These are phyloP conservation scores for Dactylellina drechsleri DNA, from an alignment of 2,329 filamentous ascomycete genomes.

Conservation along the genomic window DNA sequence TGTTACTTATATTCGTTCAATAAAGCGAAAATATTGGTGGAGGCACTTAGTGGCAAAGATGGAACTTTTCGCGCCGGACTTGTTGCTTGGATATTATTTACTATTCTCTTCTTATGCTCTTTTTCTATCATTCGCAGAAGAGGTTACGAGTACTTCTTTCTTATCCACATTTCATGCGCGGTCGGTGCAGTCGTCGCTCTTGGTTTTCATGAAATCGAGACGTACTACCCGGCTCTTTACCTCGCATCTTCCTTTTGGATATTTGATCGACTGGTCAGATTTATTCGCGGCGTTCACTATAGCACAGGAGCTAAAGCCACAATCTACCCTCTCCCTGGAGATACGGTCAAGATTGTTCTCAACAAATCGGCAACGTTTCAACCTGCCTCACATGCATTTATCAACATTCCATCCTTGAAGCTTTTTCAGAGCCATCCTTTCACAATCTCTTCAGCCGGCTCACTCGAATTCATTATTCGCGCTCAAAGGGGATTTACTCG, in stretches of 20 bases:
- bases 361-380: conserved; percentile 64
- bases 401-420: conserved; percentile 72
- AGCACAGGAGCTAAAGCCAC: conserved; percentile 67
- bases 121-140: conserved; percentile 62
- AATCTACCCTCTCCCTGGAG: conserved; percentile 67
- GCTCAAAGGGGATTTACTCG: conserved; percentile 71
- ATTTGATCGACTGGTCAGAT: conserved; percentile 66
- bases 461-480: conserved; percentile 69
- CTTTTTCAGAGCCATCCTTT: conserved; percentile 72
- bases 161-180: conserved; percentile 67
- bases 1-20: conserved; percentile 35
- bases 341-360: conserved; percentile 69
- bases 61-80: conserved; percentile 32
- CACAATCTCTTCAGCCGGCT: conserved; percentile 67
- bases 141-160: conserved; percentile 69
- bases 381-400: conserved; percentile 71
- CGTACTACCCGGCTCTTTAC: conserved; percentile 63
- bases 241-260: conserved; percentile 66
- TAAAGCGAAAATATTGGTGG: background rate
- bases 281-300: conserved; percentile 64
- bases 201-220: conserved; percentile 67
- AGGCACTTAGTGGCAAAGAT: conserved; percentile 18
- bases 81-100: conserved; percentile 59
- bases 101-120: conserved; percentile 64
- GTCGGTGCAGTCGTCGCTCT: conserved; percentile 65